A percentile compares a stretch with the other conserved stretches of the same genome.
These are phyloP conservation scores for Thamnidium elegans DNA, from an alignment of 192 early-diverging fungal species.

Conservation along the genomic window DNA sequence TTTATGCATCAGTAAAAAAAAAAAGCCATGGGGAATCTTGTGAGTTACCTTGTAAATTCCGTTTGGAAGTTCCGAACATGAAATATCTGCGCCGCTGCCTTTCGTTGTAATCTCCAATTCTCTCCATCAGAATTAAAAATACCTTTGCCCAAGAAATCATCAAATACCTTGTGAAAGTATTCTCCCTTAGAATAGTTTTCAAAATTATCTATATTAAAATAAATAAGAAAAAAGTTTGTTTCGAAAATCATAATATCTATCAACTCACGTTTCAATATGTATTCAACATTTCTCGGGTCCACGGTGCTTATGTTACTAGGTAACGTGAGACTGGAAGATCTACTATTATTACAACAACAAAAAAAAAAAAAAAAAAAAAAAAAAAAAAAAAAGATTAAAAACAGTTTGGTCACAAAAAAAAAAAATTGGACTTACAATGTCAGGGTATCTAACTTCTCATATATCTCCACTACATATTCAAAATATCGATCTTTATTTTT, in stretches of 20 bases:
- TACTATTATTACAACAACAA: no score
- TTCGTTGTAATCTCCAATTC: conserved; percentile 56
- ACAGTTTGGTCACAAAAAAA: no score
- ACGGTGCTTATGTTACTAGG: conserved; percentile 20
- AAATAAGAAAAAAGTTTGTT: background rate
- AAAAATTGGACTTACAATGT: background rate
- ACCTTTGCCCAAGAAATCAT: conserved; percentile 59
- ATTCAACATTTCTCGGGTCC: conserved; percentile 33
- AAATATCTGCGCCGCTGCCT: conserved; percentile 37
- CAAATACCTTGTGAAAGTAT: conserved; percentile 36
- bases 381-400: no score
- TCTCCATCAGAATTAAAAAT: conserved; percentile 72
- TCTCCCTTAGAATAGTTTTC: conserved; percentile 37
- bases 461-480: conserved; percentile 8
- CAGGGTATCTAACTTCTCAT: conserved; percentile 2
- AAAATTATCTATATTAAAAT: conserved; percentile 22
- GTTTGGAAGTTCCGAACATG: conserved; percentile 36
- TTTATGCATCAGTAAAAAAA: background rate
- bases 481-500: background rate
- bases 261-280: conserved; percentile 33
- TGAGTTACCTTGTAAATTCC: conserved; percentile 27
- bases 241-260: background rate
- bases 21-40: background rate
- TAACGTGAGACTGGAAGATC: conserved; percentile 8
- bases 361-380: no score